Evolutionary conservation across 257 asterid species (phyloP).

Genomic region (Jacaranda copaia): DNA sequence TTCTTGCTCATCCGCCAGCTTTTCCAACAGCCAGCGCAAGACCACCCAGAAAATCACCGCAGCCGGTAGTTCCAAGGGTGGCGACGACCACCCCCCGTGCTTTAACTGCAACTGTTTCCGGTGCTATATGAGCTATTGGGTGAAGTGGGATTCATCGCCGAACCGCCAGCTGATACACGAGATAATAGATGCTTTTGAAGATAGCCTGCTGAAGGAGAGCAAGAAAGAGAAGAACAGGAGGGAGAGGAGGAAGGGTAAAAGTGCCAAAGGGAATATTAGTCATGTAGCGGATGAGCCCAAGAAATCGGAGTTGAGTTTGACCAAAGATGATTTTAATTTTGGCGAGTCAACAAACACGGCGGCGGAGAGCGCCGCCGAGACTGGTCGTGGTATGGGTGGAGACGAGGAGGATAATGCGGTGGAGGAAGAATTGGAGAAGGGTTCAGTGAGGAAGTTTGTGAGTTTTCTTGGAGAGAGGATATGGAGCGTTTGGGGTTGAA

Average conservation of each 20-base stretch:
- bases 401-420: slow-evolving; percentile 36
- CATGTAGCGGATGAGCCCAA: slow-evolving; percentile 39
- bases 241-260: slow-evolving; percentile 57
- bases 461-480: slow-evolving; percentile 71
- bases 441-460: slow-evolving; percentile 67
- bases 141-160: slow-evolving; percentile 75
- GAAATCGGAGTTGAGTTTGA: slow-evolving; percentile 44
- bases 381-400: slow-evolving; percentile 27
- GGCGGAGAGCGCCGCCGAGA: slow-evolving; percentile 37
- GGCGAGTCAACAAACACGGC: slow-evolving; percentile 34
- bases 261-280: slow-evolving; percentile 26
- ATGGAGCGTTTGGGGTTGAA: slow-evolving; percentile 81
- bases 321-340: slow-evolving; percentile 36
- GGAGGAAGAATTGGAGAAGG: slow-evolving; percentile 57
- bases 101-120: slow-evolving; percentile 75
- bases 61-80: slow-evolving; percentile 40
- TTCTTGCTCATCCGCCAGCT: slow-evolving; percentile 55
- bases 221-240: slow-evolving; percentile 46
- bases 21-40: slow-evolving; percentile 39
- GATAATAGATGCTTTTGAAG: slow-evolving; percentile 72
- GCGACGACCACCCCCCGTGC: slow-evolving; percentile 62
- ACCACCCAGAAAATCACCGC: slow-evolving; percentile 30
- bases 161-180: slow-evolving; percentile 77
- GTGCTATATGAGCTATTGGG: slow-evolving; percentile 80
- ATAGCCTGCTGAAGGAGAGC: slow-evolving; percentile 48